Evolutionary conservation across 345 rosid species (phyloP), one percentile per base, ranked within the genome.

Genomic region (Ceriops tagal): DNA sequence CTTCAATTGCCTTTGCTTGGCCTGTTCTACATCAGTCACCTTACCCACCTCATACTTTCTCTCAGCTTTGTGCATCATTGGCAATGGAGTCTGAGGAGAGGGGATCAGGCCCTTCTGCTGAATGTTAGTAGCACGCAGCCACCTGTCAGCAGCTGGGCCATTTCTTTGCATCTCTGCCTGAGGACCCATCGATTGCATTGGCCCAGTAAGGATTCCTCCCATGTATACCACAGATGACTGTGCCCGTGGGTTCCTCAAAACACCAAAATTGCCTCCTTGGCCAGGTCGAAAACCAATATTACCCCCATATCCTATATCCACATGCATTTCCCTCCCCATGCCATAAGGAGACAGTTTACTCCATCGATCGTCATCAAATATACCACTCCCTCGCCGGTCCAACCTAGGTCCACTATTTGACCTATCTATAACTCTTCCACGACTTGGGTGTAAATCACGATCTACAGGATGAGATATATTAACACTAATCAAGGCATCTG

Each of bases 31-130:
- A 77, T 86, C 96, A 4, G 90, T 20, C 66, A 86, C 80, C 69
- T 85, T 85, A 73, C 95, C 95, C 57, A 96, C 90, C 81, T 96
- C 91, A 75, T 92, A 92, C 75, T 89, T 96, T 67, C 59, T 96
- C 79, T 92, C 97, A 30, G 99, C 98, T 82, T 71, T 87, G 85
- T 96, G 99, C 97, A 96, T 96, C 75, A 69, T 71, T 86, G 82
- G 90, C 68, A 82, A 77, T 37, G 95, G 97, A 77, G 97, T 79
- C 46, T 86, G 91, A 6, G 98, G 97, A 65, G 93, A 95, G 69
- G 96, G 87, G 81, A 95, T 82, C 60, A 92, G 79, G 57, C 99
- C 98, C 78, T 71, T 88, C 67, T 83, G 91, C 68, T 79, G 96
- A 73, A 80, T 83, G 76, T 72, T 83, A 24, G 86, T 53, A 73